phyloP scores from a whole-genome alignment of 2,329 filamentous ascomycete genomes.

The Scytalidium sp. region DNA sequence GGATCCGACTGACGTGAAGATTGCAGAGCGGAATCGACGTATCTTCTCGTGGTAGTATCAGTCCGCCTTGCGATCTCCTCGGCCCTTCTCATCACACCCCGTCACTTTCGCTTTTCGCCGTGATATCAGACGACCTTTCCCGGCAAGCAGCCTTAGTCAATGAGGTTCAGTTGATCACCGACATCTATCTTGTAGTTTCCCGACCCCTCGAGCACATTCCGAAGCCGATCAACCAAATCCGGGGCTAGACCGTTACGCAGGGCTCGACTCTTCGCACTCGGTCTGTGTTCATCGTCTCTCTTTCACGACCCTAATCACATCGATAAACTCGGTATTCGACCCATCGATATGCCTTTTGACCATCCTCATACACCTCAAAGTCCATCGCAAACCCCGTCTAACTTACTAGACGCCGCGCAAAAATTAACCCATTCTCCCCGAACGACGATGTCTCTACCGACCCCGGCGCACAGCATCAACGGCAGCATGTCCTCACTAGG shows the following conservation, averaged over 20 bases:
- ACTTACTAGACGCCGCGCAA: constrained; percentile 35
- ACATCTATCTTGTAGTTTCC: too few relatives aligned
- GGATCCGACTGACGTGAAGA: not conserved
- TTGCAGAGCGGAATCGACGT: not conserved
- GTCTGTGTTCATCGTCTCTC: not conserved
- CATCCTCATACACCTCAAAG: constrained; percentile 67
- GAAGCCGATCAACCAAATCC: too few relatives aligned
- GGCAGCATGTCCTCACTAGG: constrained; percentile 36
- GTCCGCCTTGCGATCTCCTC: not conserved
- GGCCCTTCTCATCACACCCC: not conserved
- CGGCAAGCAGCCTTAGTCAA: not conserved
- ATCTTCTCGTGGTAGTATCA: not conserved
- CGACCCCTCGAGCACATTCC: too few relatives aligned
- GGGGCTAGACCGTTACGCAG: too few relatives aligned
- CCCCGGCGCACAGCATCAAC: constrained; percentile 61
- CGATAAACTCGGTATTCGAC: not conserved
- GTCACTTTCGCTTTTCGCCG: not conserved
- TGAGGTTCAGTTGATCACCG: not conserved
- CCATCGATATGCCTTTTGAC: constrained; percentile 52
- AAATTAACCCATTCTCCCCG: constrained; percentile 50
- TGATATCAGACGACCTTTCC: not conserved
- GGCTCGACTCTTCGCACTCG: too few relatives aligned
- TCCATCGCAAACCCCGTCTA: constrained; percentile 57
- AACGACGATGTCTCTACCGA: constrained; percentile 45
- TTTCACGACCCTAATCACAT: constrained; percentile 2